Conservation (phyloP, 306 rosid species). For the Crotalaria pallida region DNA sequence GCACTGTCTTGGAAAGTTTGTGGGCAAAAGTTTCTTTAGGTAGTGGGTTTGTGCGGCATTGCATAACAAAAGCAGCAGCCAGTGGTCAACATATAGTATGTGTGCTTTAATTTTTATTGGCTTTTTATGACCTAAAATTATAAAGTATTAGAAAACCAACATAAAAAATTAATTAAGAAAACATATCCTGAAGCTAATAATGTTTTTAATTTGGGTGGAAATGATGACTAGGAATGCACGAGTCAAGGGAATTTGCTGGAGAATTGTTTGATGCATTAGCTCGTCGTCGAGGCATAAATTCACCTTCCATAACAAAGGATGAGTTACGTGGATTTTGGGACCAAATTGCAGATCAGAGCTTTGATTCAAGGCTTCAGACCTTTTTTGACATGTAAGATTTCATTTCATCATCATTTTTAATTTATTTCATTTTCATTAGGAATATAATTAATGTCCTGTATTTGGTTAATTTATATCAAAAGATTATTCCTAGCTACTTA, state of each 20-base stretch:
- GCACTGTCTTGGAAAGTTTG: not conserved
- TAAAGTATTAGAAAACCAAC: not conserved
- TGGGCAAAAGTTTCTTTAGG: too few relatives aligned
- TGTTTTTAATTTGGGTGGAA: not conserved
- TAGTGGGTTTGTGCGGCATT: too few relatives aligned
- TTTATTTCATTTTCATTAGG: not conserved
- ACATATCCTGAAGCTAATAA: not conserved
- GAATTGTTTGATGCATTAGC: constrained; percentile 82
- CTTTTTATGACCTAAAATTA: not conserved
- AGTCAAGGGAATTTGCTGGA: constrained; percentile 61
- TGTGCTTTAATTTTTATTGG: not conserved
- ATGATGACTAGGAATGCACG: constrained; percentile 46
- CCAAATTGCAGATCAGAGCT: constrained; percentile 73
- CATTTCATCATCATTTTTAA: not conserved
- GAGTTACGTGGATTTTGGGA: constrained; percentile 84
- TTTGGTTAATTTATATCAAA: not conserved
- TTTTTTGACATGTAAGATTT: constrained; percentile 77
- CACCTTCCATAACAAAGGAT: constrained; percentile 45
- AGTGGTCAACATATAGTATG: not conserved
- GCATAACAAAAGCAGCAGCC: not conserved
- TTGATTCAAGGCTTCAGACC: constrained; percentile 80
- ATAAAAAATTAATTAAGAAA: not conserved
- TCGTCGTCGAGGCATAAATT: constrained; percentile 54
- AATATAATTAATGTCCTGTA: not conserved
- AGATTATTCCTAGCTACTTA: not conserved